These are phyloP conservation scores for sorghum (Sorghum bicolor) DNA, from an alignment of 176 grass and related monocot species.

Conservation along the genomic window Sorghum_bicolor_NCBIv3 NC_012873.2:52501001-52501500, in stretches of 20 bases:
- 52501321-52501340: neutral
- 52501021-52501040: slow-evolving; percentile 24
- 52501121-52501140: slow-evolving; percentile 25
- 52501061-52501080: slow-evolving; percentile 4
- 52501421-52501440: slow-evolving; percentile 11
- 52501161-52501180: neutral
- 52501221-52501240: slow-evolving; percentile 13
- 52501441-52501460: slow-evolving; percentile 35
- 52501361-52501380: slow-evolving; percentile 33
- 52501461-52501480: slow-evolving; percentile 9
- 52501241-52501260: slow-evolving; percentile 45
- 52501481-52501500: slow-evolving; percentile 2
- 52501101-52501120: slow-evolving; percentile 19
- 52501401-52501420: slow-evolving; percentile 18
- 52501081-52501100: slow-evolving; percentile 14
- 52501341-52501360: slow-evolving; percentile 19
- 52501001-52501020: slow-evolving; percentile 29
- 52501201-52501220: slow-evolving; percentile 17
- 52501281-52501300: slow-evolving; percentile 55
- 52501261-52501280: slow-evolving; percentile 56
- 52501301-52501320: slow-evolving; percentile 33
- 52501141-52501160: slow-evolving; percentile 19
- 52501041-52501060: slow-evolving; percentile 21
- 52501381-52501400: slow-evolving; percentile 37
- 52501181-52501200: slow-evolving; percentile 13